Percentiles rank a stretch among this genome's conserved stretches.
These are phyloP conservation scores for Radiomyces spectabilis DNA, from an alignment of 192 early-diverging fungal genomes.

Conservation along the genomic window DNA sequence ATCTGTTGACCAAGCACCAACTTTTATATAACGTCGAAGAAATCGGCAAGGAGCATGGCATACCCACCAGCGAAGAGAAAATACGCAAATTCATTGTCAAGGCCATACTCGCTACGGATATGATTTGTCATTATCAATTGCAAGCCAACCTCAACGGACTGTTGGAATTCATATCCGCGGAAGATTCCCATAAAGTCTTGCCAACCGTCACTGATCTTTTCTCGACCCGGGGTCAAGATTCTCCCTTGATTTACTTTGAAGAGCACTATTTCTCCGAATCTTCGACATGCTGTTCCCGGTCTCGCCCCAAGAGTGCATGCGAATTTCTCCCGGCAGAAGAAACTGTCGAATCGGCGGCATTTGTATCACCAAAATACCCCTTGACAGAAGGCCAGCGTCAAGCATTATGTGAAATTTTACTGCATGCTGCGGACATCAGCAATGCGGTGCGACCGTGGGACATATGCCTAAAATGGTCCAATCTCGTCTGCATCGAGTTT, in stretches of 20 bases:
- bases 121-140: conserved; percentile 79
- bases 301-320: too few relatives aligned
- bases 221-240: too few relatives aligned
- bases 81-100: conserved; percentile 50
- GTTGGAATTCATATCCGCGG: too few relatives aligned
- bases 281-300: too few relatives aligned
- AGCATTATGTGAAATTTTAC: conserved; percentile 54
- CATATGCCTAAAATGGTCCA: conserved; percentile 86
- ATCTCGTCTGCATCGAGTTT: conserved; percentile 81
- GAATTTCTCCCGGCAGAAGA: too few relatives aligned
- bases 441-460: conserved; percentile 80
- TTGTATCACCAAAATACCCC: too few relatives aligned
- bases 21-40: conserved; percentile 53
- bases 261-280: too few relatives aligned
- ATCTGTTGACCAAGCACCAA: conserved; percentile 65
- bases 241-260: too few relatives aligned
- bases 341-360: too few relatives aligned
- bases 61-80: conserved; percentile 35
- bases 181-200: too few relatives aligned
- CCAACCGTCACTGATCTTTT: too few relatives aligned
- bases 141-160: conserved; percentile 41
- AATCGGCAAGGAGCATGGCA: conserved; percentile 38
- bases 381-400: conserved; percentile 49
- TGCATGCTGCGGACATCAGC: conserved; percentile 88
- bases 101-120: conserved; percentile 86